These are phyloP conservation scores for Lathyrus sativus DNA, from an alignment of 306 rosid species.

Conservation along the genomic window DNA sequence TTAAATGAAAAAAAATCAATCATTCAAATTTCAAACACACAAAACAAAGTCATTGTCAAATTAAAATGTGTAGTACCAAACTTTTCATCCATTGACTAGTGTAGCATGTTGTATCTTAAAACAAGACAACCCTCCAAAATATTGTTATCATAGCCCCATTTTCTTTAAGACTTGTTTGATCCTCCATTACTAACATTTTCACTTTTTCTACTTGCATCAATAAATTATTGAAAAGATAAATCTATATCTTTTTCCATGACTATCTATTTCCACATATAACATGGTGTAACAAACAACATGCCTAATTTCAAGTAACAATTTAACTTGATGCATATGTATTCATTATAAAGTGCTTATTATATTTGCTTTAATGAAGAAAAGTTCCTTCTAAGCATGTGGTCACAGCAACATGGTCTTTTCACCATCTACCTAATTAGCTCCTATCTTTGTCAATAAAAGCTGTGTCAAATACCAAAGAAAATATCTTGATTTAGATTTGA, in stretches of 20 bases:
- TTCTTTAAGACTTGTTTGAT: conserved; percentile 8
- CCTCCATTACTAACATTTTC: not conserved
- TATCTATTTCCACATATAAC: conserved; percentile 15
- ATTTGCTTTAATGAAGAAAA: conserved; percentile 17
- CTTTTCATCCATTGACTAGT: conserved; percentile 21
- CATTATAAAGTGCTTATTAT: not conserved
- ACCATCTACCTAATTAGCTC: conserved; percentile 36
- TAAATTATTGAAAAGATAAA: not conserved
- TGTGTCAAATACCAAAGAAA: conserved; percentile 22
- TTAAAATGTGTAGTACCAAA: conserved; percentile 17
- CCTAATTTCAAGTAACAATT: conserved; percentile 30
- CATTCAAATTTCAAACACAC: not conserved
- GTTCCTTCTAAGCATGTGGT: conserved; percentile 21
- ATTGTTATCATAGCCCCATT: conserved; percentile 15
- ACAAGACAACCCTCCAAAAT: conserved; percentile 18
- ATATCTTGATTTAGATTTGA: not conserved
- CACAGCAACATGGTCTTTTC: conserved; percentile 30
- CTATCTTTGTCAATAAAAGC: conserved; percentile 35
- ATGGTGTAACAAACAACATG: conserved; percentile 21
- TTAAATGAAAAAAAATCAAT: not conserved
- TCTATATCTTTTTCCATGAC: not conserved
- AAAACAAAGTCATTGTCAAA: conserved; percentile 34
- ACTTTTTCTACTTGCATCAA: conserved; percentile 13
- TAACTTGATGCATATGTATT: conserved; percentile 6
- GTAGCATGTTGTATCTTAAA: conserved; percentile 13